phyloP scores from a whole-genome alignment of 176 grass and related monocot species.

The Carex myosuroides region DNA sequence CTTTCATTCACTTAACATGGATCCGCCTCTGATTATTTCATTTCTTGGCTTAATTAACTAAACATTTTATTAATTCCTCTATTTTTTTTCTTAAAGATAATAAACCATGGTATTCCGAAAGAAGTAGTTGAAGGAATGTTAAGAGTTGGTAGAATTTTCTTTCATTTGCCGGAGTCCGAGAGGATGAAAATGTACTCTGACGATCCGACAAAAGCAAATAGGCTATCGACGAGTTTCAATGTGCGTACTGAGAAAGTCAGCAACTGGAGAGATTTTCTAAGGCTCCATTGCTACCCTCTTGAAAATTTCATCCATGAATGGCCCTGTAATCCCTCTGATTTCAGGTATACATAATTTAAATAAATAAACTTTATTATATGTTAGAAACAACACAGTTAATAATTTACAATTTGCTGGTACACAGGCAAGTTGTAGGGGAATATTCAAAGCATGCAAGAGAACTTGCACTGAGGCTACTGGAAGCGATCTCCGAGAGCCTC shows the following conservation, averaged over 20 bases:
- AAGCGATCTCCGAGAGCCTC: constrained; percentile 68
- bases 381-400: background rate
- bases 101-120: constrained; percentile 64
- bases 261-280: constrained; percentile 91
- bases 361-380: background rate
- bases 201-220: constrained; percentile 62
- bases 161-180: constrained; percentile 79
- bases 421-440: constrained; percentile 52
- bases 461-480: constrained; percentile 51
- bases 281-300: constrained; percentile 79
- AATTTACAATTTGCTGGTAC: background rate
- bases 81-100: constrained; percentile 31
- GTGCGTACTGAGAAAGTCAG: constrained; percentile 68
- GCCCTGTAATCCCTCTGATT: constrained; percentile 57
- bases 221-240: constrained; percentile 95
- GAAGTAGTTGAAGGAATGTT: constrained; percentile 49
- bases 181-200: constrained; percentile 92
- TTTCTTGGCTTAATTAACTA: background rate
- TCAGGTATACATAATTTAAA: constrained; percentile 37
- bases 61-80: background rate
- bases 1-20: too few species aligned
- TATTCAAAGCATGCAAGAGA: constrained; percentile 58
- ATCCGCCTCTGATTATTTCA: background rate
- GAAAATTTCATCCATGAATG: constrained; percentile 70
- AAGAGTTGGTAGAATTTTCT: constrained; percentile 67